Base-by-base conservation (phyloP, 2,329 filamentous ascomycete genomes). In the Penicillium sclerotigenum region DNA sequence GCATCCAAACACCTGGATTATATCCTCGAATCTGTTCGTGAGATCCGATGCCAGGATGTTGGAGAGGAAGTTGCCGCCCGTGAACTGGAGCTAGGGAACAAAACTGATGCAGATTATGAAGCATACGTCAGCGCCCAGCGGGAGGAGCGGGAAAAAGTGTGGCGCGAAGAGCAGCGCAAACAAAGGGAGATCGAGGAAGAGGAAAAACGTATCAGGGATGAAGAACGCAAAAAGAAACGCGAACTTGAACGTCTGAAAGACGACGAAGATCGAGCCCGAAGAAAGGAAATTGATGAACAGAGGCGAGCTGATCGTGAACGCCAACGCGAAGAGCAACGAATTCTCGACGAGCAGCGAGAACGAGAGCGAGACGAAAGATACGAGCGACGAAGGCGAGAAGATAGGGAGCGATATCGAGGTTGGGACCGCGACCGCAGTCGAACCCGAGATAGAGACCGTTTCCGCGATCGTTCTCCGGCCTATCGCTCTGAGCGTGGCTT, bases 81-180 rank as follows among this genome's bases (percentile, higher is more conserved):
- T 47, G 85, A 87, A 68, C 74, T 82, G 56, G 63, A 72, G 52
- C 75, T 75, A 38, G 85, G 85, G 3, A 79, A 75, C 60, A 87
- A 83, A 64, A 82, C 79, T 1, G 85, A 87, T 58, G 82, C 84
- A 42, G 81, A 83, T 33, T 87, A 86, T 68, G 79, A 77, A 11
- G 73, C 72, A 13, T 78, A 84, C 58, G 79, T 83, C 16, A 80
- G 81, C 29, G 71, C 71, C 37, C 80, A 81, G 42, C 76, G 80
- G 29, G 70, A 79, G 40, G 78, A 81, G 59, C 78, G 84, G 38
- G 80, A 81, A 40, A 76, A 73, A 56, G 69, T 75, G 26, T 73
- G 79, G 59, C 77, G 80, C 58, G 79, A 80, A 55, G 75, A 78
- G 45, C 65, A 81, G 52, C 76, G 80, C 61, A 79, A 79, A 53